Evolutionary conservation across 2,329 filamentous ascomycete species (phyloP), one percentile per base, ranked within the genome.

Genomic region (Phialemoniopsis sp.): DNA sequence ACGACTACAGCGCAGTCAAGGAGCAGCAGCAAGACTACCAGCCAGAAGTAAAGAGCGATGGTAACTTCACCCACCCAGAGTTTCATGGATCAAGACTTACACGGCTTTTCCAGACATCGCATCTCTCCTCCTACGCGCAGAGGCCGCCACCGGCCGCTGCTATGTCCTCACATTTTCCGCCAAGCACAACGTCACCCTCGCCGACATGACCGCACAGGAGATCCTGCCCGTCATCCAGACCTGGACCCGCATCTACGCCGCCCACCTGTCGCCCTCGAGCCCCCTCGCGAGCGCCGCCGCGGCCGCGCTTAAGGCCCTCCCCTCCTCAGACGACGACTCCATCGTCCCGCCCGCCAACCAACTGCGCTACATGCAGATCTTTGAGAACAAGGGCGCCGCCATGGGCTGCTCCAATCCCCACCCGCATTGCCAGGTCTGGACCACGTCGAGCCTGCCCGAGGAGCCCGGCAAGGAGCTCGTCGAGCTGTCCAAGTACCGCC

Each of bases 361-460:
- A 63, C 89, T 95, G 54, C 80, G 86, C 39, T 97, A 95, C 67
- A 96, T 98, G 90, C 93, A 98, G 60, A 97, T 98, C 48, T 98
- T 98, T 47, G 93, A 98, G 68, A 98, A 98, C 72, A 98, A 98
- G 67, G 93, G 93, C 37, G 82, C 87, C 1, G 89, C 91, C 10
- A 98, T 98, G 93, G 93, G 93, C 37, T 98, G 93, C 70, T 97
- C 91, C 2, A 98, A 98, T 61, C 93, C 93, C 1, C 93, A 98
- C 61, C 93, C 93, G 1, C 93, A 98, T 65, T 91, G 93, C 43
- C 93, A 98, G 62, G 76, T 96, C 46, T 98, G 93, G 93, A 93
- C 89, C 3, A 95, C 90, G 0, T 95, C 88, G 16, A 85, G 82
- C 7, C 68, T 96, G 50, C 93, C 93, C 0, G 90, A 97, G 58